Conservation (phyloP, 2,329 filamentous ascomycete species). For the Cadophora sp. region DNA sequence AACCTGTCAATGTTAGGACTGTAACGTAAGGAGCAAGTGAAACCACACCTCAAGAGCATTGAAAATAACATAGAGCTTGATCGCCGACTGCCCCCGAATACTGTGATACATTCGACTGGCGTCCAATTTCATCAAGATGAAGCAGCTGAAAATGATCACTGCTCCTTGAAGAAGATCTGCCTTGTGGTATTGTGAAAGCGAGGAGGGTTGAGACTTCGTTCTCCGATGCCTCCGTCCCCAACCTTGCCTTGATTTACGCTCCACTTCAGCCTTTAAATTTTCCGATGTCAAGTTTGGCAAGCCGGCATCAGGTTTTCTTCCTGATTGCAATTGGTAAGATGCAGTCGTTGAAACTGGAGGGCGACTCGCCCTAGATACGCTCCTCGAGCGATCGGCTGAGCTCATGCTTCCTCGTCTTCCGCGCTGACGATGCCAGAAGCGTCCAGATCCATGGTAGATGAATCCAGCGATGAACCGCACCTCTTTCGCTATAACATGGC, state of each 20-base stretch:
- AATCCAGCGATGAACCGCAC: conserved; percentile 74
- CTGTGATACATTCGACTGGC: conserved; percentile 98
- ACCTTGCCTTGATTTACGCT: conserved; percentile 40
- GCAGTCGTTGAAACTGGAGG: conserved; percentile 38
- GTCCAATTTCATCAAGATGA: conserved; percentile 87
- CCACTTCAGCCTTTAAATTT: conserved; percentile 35
- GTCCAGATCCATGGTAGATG: conserved; percentile 79
- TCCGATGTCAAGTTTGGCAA: conserved; percentile 30
- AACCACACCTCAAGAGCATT: conserved; percentile 82
- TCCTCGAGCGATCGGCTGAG: conserved; percentile 38
- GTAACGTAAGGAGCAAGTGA: background rate
- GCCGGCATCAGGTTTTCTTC: conserved; percentile 29
- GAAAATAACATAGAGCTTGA: conserved; percentile 99
- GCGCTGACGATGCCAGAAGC: conserved; percentile 70
- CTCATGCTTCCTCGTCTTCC: conserved; percentile 54
- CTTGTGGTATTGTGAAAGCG: conserved; percentile 87
- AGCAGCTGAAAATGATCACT: conserved; percentile 84
- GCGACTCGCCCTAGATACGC: conserved; percentile 39
- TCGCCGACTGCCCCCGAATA: conserved; percentile 93
- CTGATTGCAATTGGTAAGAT: conserved; percentile 38
- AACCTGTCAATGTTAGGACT: conserved; percentile 77
- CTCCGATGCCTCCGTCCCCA: conserved; percentile 65
- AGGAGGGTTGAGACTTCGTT: conserved; percentile 84
- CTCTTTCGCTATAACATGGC: conserved; percentile 74
- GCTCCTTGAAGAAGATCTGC: conserved; percentile 92